phyloP scores from a whole-genome alignment of 371 early-diverging fungal genomes.

The Nosema muscidifuracis region DNA sequence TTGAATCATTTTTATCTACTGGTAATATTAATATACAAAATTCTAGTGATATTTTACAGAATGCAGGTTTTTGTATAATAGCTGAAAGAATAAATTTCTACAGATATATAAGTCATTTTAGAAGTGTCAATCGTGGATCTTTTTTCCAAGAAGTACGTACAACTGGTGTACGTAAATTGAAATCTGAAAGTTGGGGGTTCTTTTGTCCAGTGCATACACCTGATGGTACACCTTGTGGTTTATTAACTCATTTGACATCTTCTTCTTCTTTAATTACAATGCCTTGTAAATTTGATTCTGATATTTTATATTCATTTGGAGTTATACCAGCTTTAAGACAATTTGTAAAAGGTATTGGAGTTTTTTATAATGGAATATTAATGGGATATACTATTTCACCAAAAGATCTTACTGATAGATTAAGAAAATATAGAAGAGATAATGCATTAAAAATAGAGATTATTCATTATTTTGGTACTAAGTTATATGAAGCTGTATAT shows the following conservation, averaged over 20 bases:
- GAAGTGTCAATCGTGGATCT: conserved; percentile 92
- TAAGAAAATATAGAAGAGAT: conserved; percentile 31
- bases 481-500: conserved; percentile 14
- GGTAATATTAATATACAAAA: conserved; percentile 76
- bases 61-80: conserved; percentile 79
- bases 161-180: conserved; percentile 87
- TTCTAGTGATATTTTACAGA: conserved; percentile 87
- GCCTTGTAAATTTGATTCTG: background rate
- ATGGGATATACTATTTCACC: conserved; percentile 71
- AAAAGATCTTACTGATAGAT: conserved; percentile 13
- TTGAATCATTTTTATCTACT: conserved; percentile 81
- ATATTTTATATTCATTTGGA: conserved; percentile 49
- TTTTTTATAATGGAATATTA: conserved; percentile 83
- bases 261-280: conserved; percentile 71
- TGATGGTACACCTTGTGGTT: conserved; percentile 96
- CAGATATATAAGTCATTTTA: conserved; percentile 91
- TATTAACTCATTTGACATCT: conserved; percentile 90
- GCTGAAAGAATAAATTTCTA: conserved; percentile 95
- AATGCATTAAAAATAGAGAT: conserved; percentile 33
- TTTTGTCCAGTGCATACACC: conserved; percentile 98
- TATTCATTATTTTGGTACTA: conserved; percentile 61
- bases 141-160: conserved; percentile 96
- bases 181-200: conserved; percentile 90
- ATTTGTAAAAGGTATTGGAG: conserved; percentile 64
- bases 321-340: conserved; percentile 30